Evolutionary conservation across 2,329 filamentous ascomycete species (phyloP).

Genomic region (Parastagonospora avenae): DNA sequence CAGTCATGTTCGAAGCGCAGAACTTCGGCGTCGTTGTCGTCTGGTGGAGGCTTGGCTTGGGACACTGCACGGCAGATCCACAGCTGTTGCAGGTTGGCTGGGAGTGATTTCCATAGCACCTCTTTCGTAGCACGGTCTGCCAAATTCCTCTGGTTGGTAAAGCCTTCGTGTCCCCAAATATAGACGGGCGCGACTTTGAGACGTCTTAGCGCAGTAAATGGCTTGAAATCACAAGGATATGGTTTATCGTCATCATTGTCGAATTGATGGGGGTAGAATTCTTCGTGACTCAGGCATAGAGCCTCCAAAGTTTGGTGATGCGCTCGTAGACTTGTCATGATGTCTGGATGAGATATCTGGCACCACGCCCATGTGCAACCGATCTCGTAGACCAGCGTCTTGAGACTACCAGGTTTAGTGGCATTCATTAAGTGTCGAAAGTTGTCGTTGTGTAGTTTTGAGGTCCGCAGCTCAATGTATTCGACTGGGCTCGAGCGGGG

Average conservation of each 20-base stretch:
- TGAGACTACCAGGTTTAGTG: constrained; percentile 10
- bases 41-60: background rate
- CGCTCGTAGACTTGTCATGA: constrained; percentile 4
- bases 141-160: background rate
- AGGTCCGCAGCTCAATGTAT: constrained; percentile 4
- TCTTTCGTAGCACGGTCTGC: background rate
- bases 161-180: constrained; percentile 4
- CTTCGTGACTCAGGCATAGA: constrained; percentile 2
- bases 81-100: constrained; percentile 6
- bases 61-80: constrained; percentile 6
- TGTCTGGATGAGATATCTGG: background rate
- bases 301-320: constrained; percentile 4
- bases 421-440: constrained; percentile 1
- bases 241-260: background rate
- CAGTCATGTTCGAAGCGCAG: background rate
- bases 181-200: constrained; percentile 9
- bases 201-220: constrained; percentile 4
- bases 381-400: constrained; percentile 13
- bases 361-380: constrained; percentile 1
- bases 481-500: constrained; percentile 4
- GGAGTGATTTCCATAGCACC: constrained; percentile 2
- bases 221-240: background rate
- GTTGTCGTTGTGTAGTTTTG: background rate
- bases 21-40: background rate
- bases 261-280: constrained; percentile 4